A percentile compares a stretch with the other conserved stretches of the same genome.
phyloP scores from a whole-genome alignment of 1,284 basidiomycete genomes.

The Ustanciosporium gigantosporum region DNA sequence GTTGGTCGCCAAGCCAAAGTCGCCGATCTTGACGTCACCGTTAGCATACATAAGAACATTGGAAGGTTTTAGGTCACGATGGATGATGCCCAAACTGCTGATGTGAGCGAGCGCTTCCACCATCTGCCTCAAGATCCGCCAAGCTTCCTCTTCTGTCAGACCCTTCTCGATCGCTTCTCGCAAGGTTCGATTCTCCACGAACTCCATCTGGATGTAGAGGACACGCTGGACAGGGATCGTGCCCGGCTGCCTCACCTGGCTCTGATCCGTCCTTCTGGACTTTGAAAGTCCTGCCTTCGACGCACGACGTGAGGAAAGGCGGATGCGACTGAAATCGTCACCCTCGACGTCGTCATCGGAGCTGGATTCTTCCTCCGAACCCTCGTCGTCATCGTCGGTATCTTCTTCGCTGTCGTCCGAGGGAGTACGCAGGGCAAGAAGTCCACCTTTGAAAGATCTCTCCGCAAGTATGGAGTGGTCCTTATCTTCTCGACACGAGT shows the following conservation, averaged over 20 bases:
- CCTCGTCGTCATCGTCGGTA: background rate
- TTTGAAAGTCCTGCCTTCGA: conserved; percentile 20
- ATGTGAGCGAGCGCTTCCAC: conserved; percentile 84
- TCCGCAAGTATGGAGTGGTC: conserved; percentile 7
- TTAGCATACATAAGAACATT: conserved; percentile 62
- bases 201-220: conserved; percentile 84
- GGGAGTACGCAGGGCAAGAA: conserved; percentile 24
- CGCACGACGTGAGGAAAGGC: conserved; percentile 16
- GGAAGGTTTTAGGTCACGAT: conserved; percentile 70
- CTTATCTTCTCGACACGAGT: too few species aligned
- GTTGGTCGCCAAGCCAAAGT: conserved; percentile 78
- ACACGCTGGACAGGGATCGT: conserved; percentile 66
- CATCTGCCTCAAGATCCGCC: conserved; percentile 89
- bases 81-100: conserved; percentile 82
- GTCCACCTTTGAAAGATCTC: conserved; percentile 6
- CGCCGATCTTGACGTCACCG: conserved; percentile 90
- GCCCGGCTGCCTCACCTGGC: conserved; percentile 3
- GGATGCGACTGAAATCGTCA: conserved; percentile 41
- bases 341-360: conserved; percentile 11
- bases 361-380: conserved; percentile 19
- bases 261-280: conserved; percentile 16
- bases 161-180: conserved; percentile 58
- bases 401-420: conserved; percentile 12
- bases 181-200: conserved; percentile 58
- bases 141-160: conserved; percentile 69